A percentile compares a stretch with the other conserved stretches of the same genome.
phyloP scores from a whole-genome alignment of 805 yeast species.

The Wickerhamomyces ciferrii region DNA sequence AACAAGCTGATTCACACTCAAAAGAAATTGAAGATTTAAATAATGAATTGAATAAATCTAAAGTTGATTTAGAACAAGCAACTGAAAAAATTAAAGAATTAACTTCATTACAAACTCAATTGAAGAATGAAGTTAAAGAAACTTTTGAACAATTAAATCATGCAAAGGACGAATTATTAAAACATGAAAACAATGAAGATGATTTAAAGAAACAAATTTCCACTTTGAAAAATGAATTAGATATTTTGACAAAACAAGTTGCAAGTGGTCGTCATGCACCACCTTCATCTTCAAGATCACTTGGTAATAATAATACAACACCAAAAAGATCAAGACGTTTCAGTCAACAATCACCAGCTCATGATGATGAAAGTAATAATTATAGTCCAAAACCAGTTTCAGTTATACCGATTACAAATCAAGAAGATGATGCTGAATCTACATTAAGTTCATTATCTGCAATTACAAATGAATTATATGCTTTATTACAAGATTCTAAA shows the following conservation, averaged over 20 bases:
- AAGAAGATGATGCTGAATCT: constrained; percentile 41
- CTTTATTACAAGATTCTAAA: constrained; percentile 64
- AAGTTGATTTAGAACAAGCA: constrained; percentile 52
- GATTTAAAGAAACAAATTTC: constrained; percentile 51
- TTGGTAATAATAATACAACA: constrained; percentile 19
- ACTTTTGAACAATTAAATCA: constrained; percentile 57
- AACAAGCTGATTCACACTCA: constrained; percentile 41
- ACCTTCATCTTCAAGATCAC: constrained; percentile 27
- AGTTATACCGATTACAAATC: constrained; percentile 49
- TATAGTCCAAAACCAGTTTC: constrained; percentile 51
- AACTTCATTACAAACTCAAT: constrained; percentile 51
- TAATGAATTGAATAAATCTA: constrained; percentile 48
- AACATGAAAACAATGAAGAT: constrained; percentile 58
- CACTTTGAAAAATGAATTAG: constrained; percentile 29
- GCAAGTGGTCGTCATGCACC: constrained; percentile 21
- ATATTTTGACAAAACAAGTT: constrained; percentile 22
- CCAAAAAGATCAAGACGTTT: constrained; percentile 28
- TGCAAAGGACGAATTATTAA: constrained; percentile 53
- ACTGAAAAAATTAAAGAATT: constrained; percentile 55
- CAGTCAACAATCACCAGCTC: constrained; percentile 29
- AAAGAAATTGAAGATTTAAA: constrained; percentile 44
- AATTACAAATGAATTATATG: constrained; percentile 71
- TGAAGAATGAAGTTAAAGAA: constrained; percentile 57
- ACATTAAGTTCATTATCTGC: constrained; percentile 50
- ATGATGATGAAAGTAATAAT: constrained; percentile 23